Evolutionary conservation across 139 green algal genomes (phyloP).

Genomic region (Chlorella sp.): DNA sequence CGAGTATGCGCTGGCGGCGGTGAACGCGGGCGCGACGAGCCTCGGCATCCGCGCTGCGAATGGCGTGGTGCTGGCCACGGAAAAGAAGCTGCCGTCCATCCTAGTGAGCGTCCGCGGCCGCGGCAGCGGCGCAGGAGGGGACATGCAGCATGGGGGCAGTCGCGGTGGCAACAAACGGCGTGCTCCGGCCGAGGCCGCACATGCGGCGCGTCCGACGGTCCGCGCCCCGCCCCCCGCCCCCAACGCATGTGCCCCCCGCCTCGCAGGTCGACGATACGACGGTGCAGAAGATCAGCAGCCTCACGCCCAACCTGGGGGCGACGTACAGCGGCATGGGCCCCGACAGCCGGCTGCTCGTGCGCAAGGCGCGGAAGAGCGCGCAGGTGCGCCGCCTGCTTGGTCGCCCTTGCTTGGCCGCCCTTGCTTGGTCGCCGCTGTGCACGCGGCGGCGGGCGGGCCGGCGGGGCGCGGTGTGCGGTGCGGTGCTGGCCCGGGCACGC

Average conservation of each 20-base stretch:
- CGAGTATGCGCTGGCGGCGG: conserved; percentile 97
- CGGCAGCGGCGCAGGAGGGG: too few species aligned
- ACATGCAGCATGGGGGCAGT: too few species aligned
- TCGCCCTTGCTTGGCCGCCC: too few species aligned
- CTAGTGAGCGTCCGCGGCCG: conserved; percentile 62
- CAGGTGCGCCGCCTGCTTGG: too few species aligned
- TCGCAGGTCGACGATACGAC: conserved; percentile 75
- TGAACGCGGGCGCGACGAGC: conserved; percentile 90
- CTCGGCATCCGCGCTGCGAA: conserved; percentile 96
- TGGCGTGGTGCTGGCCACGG: conserved; percentile 98
- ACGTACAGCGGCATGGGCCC: conserved; percentile 99
- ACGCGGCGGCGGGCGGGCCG: too few species aligned
- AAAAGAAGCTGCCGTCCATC: conserved; percentile 96
- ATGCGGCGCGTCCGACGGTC: too few species aligned
- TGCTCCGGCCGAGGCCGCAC: too few species aligned
- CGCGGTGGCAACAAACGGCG: too few species aligned
- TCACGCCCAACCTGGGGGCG: conserved; percentile 94
- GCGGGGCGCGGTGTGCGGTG: too few species aligned
- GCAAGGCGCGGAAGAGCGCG: conserved; percentile 88
- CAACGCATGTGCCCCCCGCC: neutral
- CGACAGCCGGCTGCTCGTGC: conserved; percentile 95
- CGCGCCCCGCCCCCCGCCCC: too few species aligned
- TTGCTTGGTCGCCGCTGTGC: too few species aligned
- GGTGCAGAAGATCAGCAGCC: conserved; percentile 90
- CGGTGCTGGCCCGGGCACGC: too few species aligned